Percentiles rank a stretch among this genome's conserved stretches.
Conservation (phyloP, 768 basidiomycete genomes). For the Suillus tomentosus region DNA sequence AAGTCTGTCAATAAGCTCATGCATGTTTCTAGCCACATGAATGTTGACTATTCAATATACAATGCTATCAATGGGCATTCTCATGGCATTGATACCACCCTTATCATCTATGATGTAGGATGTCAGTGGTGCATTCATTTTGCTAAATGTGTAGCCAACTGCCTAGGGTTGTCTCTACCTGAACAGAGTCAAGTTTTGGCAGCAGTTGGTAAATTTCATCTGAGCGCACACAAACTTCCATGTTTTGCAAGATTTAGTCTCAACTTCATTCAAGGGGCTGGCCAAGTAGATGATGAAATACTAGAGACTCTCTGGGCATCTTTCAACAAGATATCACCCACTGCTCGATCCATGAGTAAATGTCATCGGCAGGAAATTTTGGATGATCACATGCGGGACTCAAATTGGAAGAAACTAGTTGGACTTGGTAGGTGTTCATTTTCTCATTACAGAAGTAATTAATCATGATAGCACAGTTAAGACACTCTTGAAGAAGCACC, state of each 20-base stretch:
- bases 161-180: constrained; percentile 7
- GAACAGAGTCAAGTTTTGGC: constrained; percentile 11
- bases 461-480: not conserved
- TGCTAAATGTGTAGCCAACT: constrained; percentile 1
- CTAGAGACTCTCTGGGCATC: constrained; percentile 36
- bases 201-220: constrained; percentile 32
- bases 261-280: constrained; percentile 30
- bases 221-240: constrained; percentile 30
- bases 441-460: not conserved
- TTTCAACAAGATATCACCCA: constrained; percentile 29
- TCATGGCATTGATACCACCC: not conserved
- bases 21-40: constrained; percentile 25
- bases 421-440: constrained; percentile 20
- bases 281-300: constrained; percentile 34
- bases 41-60: constrained; percentile 31
- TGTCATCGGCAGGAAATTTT: constrained; percentile 30
- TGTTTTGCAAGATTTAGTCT: constrained; percentile 30
- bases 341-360: constrained; percentile 22
- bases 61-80: constrained; percentile 21
- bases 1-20: no score
- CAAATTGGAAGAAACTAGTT: constrained; percentile 36
- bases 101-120: constrained; percentile 33
- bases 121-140: constrained; percentile 30
- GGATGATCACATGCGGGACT: constrained; percentile 36
- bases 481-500: constrained; percentile 6